These are phyloP conservation scores for Epichloe gansuensis DNA, from an alignment of 2,329 filamentous ascomycete species.

Conservation along the genomic window DNA sequence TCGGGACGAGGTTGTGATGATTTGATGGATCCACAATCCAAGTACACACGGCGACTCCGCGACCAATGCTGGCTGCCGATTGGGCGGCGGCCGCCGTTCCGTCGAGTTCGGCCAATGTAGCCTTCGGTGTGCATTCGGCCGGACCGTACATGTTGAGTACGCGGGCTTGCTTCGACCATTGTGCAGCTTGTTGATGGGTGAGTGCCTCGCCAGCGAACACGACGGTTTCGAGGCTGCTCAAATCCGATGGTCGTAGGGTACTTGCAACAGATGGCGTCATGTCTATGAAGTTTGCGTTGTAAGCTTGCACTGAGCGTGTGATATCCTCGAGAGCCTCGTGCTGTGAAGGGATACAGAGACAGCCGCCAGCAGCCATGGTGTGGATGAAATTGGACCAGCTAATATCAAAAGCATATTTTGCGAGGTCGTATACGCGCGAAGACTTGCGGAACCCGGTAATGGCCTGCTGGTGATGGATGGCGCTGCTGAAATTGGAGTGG, in stretches of 20 bases:
- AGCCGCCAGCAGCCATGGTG: constrained; percentile 33
- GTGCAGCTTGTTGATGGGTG: neutral
- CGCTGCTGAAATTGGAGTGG: constrained; percentile 7
- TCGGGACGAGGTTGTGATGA: constrained; percentile 10
- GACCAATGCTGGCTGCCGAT: constrained; percentile 4
- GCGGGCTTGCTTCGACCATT: constrained; percentile 11
- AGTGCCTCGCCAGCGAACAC: constrained; percentile 3
- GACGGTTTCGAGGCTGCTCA: neutral
- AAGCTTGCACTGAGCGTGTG: neutral
- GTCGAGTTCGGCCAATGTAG: neutral
- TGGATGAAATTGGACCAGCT: constrained; percentile 38
- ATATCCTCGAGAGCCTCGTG: neutral
- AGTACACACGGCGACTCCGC: constrained; percentile 1
- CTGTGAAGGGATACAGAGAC: constrained; percentile 34
- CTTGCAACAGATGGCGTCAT: constrained; percentile 4
- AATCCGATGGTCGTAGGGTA: neutral
- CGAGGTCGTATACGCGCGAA: constrained; percentile 28
- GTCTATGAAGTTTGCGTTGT: constrained; percentile 2
- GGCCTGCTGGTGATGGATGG: constrained; percentile 7
- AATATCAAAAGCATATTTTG: constrained; percentile 38
- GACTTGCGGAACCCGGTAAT: constrained; percentile 5
- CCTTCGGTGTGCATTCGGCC: constrained; percentile 6
- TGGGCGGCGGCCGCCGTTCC: neutral
- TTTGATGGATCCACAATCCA: constrained; percentile 16
- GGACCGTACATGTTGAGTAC: constrained; percentile 9